These are phyloP conservation scores for Candida khao-thaluensis DNA, from an alignment of 805 yeast species.

Conservation along the genomic window DNA sequence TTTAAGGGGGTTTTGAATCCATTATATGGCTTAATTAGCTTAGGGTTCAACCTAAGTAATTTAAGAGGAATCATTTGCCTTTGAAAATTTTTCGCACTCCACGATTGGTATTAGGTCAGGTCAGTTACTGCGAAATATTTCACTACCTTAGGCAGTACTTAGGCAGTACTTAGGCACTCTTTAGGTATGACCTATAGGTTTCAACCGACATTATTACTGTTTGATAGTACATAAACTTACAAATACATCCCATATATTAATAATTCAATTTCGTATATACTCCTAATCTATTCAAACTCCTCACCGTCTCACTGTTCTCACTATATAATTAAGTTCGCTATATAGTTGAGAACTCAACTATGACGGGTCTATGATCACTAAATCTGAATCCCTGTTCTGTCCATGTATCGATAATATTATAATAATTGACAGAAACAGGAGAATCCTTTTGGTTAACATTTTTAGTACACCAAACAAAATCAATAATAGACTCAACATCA, in stretches of 20 bases:
- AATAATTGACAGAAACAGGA: conserved; percentile 20
- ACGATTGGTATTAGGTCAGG: not conserved
- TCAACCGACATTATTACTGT: too few relatives aligned
- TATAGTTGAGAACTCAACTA: conserved; percentile 8
- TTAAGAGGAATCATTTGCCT: conserved; percentile 7
- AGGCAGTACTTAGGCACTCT: too few relatives aligned
- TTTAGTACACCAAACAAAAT: conserved; percentile 34
- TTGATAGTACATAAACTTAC: too few relatives aligned
- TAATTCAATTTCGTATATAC: too few relatives aligned
- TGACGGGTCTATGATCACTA: conserved; percentile 51
- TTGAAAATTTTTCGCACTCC: conserved; percentile 9
- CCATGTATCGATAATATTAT: conserved; percentile 34
- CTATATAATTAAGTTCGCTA: too few relatives aligned
- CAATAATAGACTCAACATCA: conserved; percentile 31
- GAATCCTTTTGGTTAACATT: conserved; percentile 19
- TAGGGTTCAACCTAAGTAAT: conserved; percentile 2
- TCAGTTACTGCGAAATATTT: too few relatives aligned
- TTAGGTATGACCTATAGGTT: too few relatives aligned
- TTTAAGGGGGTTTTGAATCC: not conserved
- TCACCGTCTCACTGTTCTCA: too few relatives aligned
- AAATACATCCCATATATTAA: too few relatives aligned
- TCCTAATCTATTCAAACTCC: too few relatives aligned
- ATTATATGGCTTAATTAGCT: not conserved
- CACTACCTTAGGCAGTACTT: too few relatives aligned
- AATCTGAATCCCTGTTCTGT: conserved; percentile 32